phyloP scores from a whole-genome alignment of 83 land plant species.

The Thuja plicata region DNA sequence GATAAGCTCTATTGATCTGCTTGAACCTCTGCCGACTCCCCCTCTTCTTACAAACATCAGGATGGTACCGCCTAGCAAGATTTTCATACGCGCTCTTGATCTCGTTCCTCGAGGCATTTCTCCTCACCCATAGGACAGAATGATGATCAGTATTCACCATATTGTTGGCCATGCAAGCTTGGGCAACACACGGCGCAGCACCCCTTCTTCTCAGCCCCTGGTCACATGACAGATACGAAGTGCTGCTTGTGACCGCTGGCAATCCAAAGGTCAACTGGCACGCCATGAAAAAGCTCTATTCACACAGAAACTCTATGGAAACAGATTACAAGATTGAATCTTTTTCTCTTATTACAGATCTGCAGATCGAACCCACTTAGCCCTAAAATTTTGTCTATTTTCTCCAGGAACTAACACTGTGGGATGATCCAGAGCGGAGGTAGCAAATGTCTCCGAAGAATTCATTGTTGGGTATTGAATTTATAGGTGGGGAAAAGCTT shows the following conservation, averaged over 20 bases:
- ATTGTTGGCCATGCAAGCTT: background rate
- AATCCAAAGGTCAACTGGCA: background rate
- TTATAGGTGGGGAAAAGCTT: background rate
- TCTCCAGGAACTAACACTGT: background rate
- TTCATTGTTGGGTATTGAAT: background rate
- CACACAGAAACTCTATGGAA: background rate
- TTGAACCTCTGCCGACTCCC: conserved; percentile 16
- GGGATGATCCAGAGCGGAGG: conserved; percentile 10
- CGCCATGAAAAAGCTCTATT: background rate
- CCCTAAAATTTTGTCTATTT: background rate
- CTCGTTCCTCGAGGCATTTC: conserved; percentile 13
- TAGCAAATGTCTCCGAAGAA: conserved; percentile 5
- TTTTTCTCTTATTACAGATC: background rate
- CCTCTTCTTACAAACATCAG: background rate
- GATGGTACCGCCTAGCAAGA: too few relatives aligned
- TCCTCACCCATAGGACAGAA: conserved; percentile 6
- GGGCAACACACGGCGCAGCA: background rate
- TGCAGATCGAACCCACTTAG: background rate
- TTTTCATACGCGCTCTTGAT: too few relatives aligned
- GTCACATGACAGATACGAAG: conserved; percentile 1
- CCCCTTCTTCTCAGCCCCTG: conserved; percentile 2
- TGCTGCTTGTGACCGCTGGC: conserved; percentile 7
- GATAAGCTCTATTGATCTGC: conserved; percentile 8
- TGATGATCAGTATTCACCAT: background rate
- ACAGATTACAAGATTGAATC: background rate